A percentile compares a stretch with the other conserved stretches of the same genome.
Evolutionary conservation across 2,329 filamentous ascomycete genomes (phyloP).

Genomic region (Fonsecaea erecta): DNA sequence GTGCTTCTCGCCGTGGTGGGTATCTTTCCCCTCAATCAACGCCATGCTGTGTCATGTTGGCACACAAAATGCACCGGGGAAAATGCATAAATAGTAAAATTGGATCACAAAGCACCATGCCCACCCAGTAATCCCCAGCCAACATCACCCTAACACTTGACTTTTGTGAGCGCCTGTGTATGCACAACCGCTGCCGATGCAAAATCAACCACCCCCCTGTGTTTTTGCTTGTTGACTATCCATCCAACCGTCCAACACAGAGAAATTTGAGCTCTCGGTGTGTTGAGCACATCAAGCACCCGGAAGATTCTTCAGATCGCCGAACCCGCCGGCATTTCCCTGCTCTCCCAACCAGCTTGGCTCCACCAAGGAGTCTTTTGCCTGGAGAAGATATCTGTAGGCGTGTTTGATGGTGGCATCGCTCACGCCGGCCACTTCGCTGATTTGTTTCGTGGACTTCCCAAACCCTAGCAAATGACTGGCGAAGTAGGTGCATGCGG

Average conservation of each 20-base stretch:
- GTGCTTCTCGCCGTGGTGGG: slow-evolving; percentile 3
- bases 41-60: slow-evolving; percentile 7
- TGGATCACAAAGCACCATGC: not conserved
- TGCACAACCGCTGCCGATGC: not conserved
- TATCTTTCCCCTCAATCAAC: slow-evolving; percentile 9
- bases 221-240: not conserved
- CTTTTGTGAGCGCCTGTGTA: not conserved
- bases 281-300: slow-evolving; percentile 13
- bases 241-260: not conserved
- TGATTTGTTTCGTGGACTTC: slow-evolving; percentile 84
- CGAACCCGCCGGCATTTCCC: slow-evolving; percentile 29
- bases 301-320: slow-evolving; percentile 35
- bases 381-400: slow-evolving; percentile 83
- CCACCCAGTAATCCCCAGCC: not conserved
- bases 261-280: not conserved
- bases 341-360: slow-evolving; percentile 35
- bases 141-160: not conserved
- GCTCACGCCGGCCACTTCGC: slow-evolving; percentile 81
- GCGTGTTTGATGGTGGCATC: slow-evolving; percentile 96
- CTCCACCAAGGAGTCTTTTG: slow-evolving; percentile 71
- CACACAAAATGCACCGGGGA: not conserved
- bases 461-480: slow-evolving; percentile 81
- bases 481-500: slow-evolving; percentile 96
- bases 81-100: not conserved
- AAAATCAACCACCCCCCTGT: not conserved